Evolutionary conservation across 2,329 filamentous ascomycete species (phyloP), one percentile per base, ranked within the genome.

Genomic region (Boeremia exigua): DNA sequence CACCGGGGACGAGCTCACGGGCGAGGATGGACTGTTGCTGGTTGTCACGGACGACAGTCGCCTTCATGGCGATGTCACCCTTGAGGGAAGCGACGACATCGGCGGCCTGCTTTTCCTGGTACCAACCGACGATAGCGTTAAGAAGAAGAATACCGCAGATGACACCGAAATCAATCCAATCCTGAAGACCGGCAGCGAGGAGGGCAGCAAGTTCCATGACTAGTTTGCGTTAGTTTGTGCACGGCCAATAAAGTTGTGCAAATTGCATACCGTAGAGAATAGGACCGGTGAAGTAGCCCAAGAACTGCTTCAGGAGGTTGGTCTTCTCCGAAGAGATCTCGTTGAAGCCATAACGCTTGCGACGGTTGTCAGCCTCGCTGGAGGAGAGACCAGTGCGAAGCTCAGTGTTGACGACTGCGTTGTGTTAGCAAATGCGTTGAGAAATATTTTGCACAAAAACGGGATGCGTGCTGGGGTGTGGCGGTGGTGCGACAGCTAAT

Each of bases 31-130:
- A 85, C 66, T 86, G 78, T 77, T 89, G 86, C 59, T 80, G 78
- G 59, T 88, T 88, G 71, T 89, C 82, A 70, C 88, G 88, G 65
- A 91, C 77, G 69, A 88, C 87, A 59, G 79, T 81, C 43, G 87
- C 85, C 78, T 86, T 88, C 86, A 91, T 88, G 68, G 88, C 88
- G 71, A 92, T 91, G 70, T 91, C 88, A 79, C 88, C 88, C 81
- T 91, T 91, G 59, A 91, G 79, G 60, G 81, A 85, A 53, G 88
- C 88, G 69, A 68, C 62, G 58, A 67, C 88, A 77, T 91, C 88
- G 64, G 88, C 88, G 67, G 88, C 88, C 78, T 91, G 88, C 81
- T 91, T 91, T 78, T 91, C 88, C 76, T 91, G 88, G 76, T 91
- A 91, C 85, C 88, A 91, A 81, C 88, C 88, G 75, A 91, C 88